Base-by-base conservation (phyloP, 305 asterid genomes). In the Nicotiana rustica region DNA sequence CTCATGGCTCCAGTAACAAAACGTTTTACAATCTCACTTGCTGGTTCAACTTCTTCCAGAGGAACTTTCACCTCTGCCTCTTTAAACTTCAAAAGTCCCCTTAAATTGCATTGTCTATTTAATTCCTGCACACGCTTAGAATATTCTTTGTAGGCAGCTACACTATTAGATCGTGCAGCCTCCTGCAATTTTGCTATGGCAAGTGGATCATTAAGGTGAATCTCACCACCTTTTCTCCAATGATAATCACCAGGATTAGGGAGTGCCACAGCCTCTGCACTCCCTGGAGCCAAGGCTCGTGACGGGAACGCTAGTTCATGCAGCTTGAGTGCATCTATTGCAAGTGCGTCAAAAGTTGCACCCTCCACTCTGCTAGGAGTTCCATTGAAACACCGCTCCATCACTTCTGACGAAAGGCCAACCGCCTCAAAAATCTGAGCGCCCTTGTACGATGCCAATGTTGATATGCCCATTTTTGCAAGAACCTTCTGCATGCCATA, bases 291-390 rank as follows among this genome's bases (percentile, higher is more conserved):
- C 69, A 92, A 91, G 10, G 83, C 90, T 47, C 96, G 94, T 44
- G 92, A 82, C 69, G 99, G 99, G 85, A 97, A 97, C 80, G 98
- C 99, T 85, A 95, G 85, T 88, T 91, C 97, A 84, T 97, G 99
- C 90, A 93, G 88, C 85, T 87, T 87, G 83, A 97, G 95, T 17
- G 97, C 94, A 90, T 97, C 99, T 61, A 59, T 82, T 14, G 99
- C 99, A 55, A 97, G 97, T 57, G 97, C 98, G 64, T 95, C 96
- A 88, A 97, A 97, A 68, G 99, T 93, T 81, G 99, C 99, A 78
- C 99, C 99, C 85, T 97, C 99, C 83, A 97, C 99, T 87, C 99
- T 92, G 89, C 99, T 97, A 7, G 99, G 99, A 65, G 99, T 95
- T 78, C 99, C 99, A 77, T 80, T 89, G 79, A 97, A 97, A 90